Evolutionary conservation across 305 asterid species (phyloP).

Genomic region (Fraxinus floribunda): DNA sequence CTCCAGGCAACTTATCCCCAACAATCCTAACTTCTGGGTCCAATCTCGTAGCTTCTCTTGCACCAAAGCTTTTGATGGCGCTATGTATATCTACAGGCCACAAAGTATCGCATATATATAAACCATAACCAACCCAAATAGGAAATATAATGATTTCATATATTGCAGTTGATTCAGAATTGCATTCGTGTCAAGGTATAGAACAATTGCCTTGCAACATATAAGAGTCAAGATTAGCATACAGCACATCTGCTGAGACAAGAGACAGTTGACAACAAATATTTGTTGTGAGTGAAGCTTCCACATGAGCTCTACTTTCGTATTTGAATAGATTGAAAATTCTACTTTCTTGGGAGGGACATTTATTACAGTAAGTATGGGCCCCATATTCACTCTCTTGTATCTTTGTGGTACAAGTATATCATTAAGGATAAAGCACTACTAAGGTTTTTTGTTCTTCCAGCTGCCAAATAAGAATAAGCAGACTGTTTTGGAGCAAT

Average conservation of each 20-base stretch:
- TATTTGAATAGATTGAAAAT: neutral
- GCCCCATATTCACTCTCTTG: conserved; percentile 16
- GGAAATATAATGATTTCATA: conserved; percentile 5
- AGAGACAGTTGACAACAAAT: neutral
- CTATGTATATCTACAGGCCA: conserved; percentile 67
- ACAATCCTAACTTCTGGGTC: conserved; percentile 75
- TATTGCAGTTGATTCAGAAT: conserved; percentile 14
- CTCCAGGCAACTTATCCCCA: conserved; percentile 85
- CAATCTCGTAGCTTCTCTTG: conserved; percentile 93
- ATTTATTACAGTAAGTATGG: conserved; percentile 6
- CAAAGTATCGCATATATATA: conserved; percentile 9
- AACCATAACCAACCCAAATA: conserved; percentile 21
- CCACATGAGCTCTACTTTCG: neutral
- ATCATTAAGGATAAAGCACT: conserved; percentile 12
- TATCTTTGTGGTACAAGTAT: conserved; percentile 2
- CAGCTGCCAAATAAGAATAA: conserved; percentile 18
- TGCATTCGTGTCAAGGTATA: conserved; percentile 6
- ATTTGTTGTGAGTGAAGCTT: neutral
- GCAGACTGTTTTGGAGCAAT: neutral
- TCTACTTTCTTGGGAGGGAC: neutral
- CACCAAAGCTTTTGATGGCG: conserved; percentile 95
- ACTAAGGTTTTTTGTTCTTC: conserved; percentile 7
- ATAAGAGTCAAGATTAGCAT: conserved; percentile 8
- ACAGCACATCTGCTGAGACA: neutral
- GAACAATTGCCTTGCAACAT: conserved; percentile 19